Percentiles rank a stretch among this genome's conserved stretches.
Evolutionary conservation across 2,329 filamentous ascomycete genomes (phyloP).

Genomic region (Domatiomyces catenatus): DNA sequence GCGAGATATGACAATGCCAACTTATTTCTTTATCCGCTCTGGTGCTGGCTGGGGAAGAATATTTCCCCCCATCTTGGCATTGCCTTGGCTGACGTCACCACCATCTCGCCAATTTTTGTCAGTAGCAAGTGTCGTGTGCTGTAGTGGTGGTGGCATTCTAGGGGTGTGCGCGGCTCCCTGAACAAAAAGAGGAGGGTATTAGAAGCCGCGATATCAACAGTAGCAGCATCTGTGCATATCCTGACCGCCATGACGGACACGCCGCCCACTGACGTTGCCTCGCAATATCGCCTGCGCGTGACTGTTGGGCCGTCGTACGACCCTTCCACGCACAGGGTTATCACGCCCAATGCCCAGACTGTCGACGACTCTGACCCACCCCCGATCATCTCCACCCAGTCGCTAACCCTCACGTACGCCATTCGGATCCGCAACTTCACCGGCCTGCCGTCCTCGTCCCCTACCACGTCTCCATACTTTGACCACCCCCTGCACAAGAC

Average conservation of each 20-base stretch:
- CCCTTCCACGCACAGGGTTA: constrained; percentile 59
- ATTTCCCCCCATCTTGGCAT: too few relatives aligned
- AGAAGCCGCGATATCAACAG: not conserved
- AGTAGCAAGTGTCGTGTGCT: not conserved
- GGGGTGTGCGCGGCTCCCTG: not conserved
- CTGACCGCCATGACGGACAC: not conserved
- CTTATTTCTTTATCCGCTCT: too few relatives aligned
- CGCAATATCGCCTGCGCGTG: constrained; percentile 56
- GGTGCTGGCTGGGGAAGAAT: too few relatives aligned
- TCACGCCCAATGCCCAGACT: constrained; percentile 45
- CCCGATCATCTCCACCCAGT: constrained; percentile 30
- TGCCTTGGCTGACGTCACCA: too few relatives aligned
- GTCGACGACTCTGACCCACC: constrained; percentile 43
- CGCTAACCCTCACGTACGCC: constrained; percentile 51
- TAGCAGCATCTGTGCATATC: not conserved
- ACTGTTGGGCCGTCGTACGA: constrained; percentile 71
- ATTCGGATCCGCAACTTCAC: constrained; percentile 56
- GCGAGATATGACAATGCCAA: too few relatives aligned
- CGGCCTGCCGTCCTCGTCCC: constrained; percentile 55
- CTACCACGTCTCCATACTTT: constrained; percentile 64
- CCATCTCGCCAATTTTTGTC: not conserved
- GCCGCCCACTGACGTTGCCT: not conserved
- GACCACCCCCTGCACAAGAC: constrained; percentile 48
- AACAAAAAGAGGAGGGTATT: not conserved
- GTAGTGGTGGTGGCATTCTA: not conserved